Evolutionary conservation across 352 stramenopile genomes (phyloP).

Genomic region (Phytophthora hybrid): DNA sequence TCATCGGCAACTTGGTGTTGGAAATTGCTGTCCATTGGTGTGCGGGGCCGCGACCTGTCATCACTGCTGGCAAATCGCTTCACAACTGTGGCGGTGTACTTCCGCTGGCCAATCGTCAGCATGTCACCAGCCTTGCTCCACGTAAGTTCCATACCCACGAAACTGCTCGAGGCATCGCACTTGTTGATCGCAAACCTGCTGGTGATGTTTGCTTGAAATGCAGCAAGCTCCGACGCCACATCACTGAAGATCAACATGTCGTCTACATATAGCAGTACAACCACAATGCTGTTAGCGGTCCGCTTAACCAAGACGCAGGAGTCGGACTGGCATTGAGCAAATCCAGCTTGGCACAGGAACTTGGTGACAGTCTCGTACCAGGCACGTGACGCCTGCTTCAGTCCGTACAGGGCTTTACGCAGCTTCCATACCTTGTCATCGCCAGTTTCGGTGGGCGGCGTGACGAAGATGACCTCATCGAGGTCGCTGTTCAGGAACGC

Average conservation of each 20-base stretch:
- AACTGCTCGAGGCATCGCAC: not conserved
- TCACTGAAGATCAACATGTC: conserved; percentile 27
- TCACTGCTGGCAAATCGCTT: not conserved
- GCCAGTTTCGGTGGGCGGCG: not conserved
- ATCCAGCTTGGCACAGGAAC: conserved; percentile 19
- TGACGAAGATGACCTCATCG: conserved; percentile 14
- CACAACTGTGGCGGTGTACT: not conserved
- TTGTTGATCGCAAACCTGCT: conserved; percentile 7
- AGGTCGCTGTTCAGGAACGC: conserved; percentile 20
- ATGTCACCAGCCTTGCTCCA: not conserved
- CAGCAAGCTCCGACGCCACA: not conserved
- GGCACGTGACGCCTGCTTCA: conserved; percentile 33
- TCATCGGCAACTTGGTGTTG: not conserved
- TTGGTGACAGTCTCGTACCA: conserved; percentile 30
- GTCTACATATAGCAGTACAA: too few species aligned
- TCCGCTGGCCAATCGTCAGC: conserved; percentile 10
- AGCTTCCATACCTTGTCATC: conserved; percentile 31
- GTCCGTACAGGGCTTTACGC: conserved; percentile 34
- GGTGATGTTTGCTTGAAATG: conserved; percentile 3
- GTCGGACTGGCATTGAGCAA: conserved; percentile 22
- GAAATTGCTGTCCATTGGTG: conserved; percentile 5
- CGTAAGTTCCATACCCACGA: conserved; percentile 9
- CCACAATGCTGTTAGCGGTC: conserved; percentile 6
- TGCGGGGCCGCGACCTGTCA: not conserved
- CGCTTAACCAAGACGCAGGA: conserved; percentile 24